These are phyloP conservation scores for Lunularia cruciata DNA, from an alignment of 225 moss, liverwort and hornwort species.

Conservation along the genomic window DNA sequence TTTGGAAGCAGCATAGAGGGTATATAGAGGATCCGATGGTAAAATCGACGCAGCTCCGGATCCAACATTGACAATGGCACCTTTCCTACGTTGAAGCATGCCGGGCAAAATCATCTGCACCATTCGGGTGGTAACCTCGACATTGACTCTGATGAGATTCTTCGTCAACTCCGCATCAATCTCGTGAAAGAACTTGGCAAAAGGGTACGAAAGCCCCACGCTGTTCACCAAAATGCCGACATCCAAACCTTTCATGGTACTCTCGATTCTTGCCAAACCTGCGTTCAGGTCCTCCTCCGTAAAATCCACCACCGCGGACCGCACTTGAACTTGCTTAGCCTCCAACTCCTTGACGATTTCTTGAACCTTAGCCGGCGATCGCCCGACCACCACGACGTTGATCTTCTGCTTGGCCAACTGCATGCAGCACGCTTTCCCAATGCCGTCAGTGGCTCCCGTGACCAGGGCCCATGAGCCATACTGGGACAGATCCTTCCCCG, in stretches of 20 bases:
- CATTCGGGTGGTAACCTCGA: constrained; percentile 66
- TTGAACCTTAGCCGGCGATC: constrained; percentile 57
- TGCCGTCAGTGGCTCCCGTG: constrained; percentile 68
- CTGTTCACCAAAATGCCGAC: constrained; percentile 67
- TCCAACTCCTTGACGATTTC: constrained; percentile 50
- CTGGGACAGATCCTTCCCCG: constrained; percentile 53
- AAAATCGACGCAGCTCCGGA: constrained; percentile 57
- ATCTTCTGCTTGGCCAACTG: constrained; percentile 55
- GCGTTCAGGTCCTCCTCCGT: constrained; percentile 56
- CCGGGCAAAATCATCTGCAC: constrained; percentile 56
- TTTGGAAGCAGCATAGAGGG: constrained; percentile 64
- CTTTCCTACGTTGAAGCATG: constrained; percentile 59
- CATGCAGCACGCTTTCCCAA: constrained; percentile 53
- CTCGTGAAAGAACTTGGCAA: constrained; percentile 67
- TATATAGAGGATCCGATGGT: constrained; percentile 66
- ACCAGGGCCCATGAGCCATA: constrained; percentile 67
- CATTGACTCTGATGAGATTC: constrained; percentile 57
- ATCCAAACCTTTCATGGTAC: constrained; percentile 45
- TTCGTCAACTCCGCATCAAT: constrained; percentile 52
- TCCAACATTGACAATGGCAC: constrained; percentile 64
- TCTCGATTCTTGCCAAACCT: constrained; percentile 44
- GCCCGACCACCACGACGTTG: constrained; percentile 64
- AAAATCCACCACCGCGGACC: constrained; percentile 61
- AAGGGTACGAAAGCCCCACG: constrained; percentile 66
- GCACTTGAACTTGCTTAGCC: constrained; percentile 51